Evolutionary conservation across 805 yeast genomes (phyloP).

Genomic region (Yamadazyma insecticola): DNA sequence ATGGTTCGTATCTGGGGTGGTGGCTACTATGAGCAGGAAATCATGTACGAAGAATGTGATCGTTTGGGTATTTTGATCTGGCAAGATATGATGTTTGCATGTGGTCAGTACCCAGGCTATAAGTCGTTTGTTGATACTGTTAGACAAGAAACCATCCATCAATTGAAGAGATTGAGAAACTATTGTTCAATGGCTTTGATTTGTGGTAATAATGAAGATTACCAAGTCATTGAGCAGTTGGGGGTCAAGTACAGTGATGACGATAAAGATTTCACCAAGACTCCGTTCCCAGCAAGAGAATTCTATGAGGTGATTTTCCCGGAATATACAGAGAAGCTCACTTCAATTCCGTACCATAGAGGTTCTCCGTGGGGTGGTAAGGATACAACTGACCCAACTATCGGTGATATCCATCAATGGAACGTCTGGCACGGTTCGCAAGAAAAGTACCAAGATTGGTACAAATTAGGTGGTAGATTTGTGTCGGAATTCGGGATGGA

Average conservation of each 20-base stretch:
- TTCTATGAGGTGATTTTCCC: conserved; percentile 40
- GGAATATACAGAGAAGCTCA: conserved; percentile 7
- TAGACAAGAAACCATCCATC: conserved; percentile 31
- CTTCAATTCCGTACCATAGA: conserved; percentile 35
- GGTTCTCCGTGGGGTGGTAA: conserved; percentile 50
- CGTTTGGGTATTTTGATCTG: conserved; percentile 42
- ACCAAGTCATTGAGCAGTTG: conserved; percentile 38
- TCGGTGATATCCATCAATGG: conserved; percentile 54
- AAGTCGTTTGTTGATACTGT: conserved; percentile 31
- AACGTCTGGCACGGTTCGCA: conserved; percentile 50
- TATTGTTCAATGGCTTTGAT: conserved; percentile 35
- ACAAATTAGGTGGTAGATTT: conserved; percentile 42
- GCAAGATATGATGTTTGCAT: conserved; percentile 58
- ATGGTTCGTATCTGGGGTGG: conserved; percentile 51
- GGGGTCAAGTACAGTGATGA: conserved; percentile 23
- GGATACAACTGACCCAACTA: conserved; percentile 19
- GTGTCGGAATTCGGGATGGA: conserved; percentile 54
- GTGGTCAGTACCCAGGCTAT: conserved; percentile 50
- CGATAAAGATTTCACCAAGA: conserved; percentile 25
- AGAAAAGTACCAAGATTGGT: conserved; percentile 47
- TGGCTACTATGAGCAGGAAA: conserved; percentile 40
- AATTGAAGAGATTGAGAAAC: conserved; percentile 38
- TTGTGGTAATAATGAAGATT: conserved; percentile 47
- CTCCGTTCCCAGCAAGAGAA: conserved; percentile 40
- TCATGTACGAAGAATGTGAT: conserved; percentile 42